These are phyloP conservation scores for Solanum chmielewskii DNA, from an alignment of 257 asterid species.

Conservation along the genomic window DNA sequence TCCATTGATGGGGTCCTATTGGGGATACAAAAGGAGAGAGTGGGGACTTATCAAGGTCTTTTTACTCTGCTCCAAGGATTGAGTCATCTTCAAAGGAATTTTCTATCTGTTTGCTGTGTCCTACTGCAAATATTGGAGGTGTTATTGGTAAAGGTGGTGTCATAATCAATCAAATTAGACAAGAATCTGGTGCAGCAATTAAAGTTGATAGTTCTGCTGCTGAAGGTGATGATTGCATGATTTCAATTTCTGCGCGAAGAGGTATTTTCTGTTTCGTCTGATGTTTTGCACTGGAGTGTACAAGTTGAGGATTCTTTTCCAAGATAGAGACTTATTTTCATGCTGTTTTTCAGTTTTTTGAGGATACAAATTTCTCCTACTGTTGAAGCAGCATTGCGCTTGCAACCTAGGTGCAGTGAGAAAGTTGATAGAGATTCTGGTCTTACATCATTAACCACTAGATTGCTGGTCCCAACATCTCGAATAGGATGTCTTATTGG, in stretches of 20 bases:
- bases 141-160: conserved; percentile 92
- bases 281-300: not conserved
- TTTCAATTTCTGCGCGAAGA: conserved; percentile 63
- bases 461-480: conserved; percentile 81
- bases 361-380: conserved; percentile 67
- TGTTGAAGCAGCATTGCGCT: conserved; percentile 76
- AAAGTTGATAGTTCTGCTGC: conserved; percentile 80
- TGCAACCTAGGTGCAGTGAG: conserved; percentile 98
- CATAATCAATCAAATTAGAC: conserved; percentile 83
- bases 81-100: conserved; percentile 70
- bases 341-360: conserved; percentile 34
- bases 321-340: not conserved
- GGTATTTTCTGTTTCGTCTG: conserved; percentile 23
- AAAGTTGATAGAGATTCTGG: conserved; percentile 92
- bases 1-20: conserved; percentile 54
- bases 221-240: conserved; percentile 81
- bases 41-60: conserved; percentile 63
- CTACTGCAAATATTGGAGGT: conserved; percentile 78
- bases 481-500: conserved; percentile 92
- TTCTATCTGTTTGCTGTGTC: conserved; percentile 68
- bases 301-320: not conserved
- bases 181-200: conserved; percentile 74
- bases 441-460: conserved; percentile 63
- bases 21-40: conserved; percentile 76
- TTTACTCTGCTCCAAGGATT: conserved; percentile 63